These are phyloP conservation scores for Theobroma cacao DNA, from an alignment of 345 rosid species.

Conservation along the genomic window DNA sequence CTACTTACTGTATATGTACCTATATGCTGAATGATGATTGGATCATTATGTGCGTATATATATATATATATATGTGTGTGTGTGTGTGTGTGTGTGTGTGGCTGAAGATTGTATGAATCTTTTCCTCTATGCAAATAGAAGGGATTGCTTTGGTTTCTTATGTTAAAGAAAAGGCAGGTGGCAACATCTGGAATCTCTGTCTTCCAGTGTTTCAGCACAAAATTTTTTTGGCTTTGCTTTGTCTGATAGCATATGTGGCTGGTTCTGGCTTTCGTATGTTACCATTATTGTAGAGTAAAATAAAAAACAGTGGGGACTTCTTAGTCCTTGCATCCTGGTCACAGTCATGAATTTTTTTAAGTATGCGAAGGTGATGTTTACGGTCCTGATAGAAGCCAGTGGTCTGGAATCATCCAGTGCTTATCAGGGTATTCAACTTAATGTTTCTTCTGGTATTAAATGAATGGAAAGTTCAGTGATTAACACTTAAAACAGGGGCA, in stretches of 20 bases:
- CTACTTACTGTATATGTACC: no score
- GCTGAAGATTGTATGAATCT: background rate
- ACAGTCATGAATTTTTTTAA: background rate
- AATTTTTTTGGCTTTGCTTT: background rate
- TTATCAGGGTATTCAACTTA: background rate
- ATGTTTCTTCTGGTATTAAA: background rate
- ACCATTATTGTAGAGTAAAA: background rate
- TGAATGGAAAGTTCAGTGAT: background rate
- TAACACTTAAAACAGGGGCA: background rate
- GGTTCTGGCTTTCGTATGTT: background rate
- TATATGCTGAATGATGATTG: background rate
- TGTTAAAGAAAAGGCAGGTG: background rate
- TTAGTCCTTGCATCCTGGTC: background rate
- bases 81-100: no score
- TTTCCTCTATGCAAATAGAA: background rate
- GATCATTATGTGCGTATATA: background rate
- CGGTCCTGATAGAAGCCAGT: background rate
- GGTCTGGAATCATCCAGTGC: background rate
- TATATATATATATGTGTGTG: background rate
- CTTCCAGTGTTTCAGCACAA: background rate
- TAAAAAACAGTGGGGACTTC: slow-evolving; percentile 1
- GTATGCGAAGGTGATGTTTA: background rate
- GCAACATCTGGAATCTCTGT: background rate
- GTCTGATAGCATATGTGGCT: background rate
- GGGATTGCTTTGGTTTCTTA: background rate